phyloP scores from a whole-genome alignment of 2,329 filamentous ascomycete species.

The Colletotrichum eleusines region DNA sequence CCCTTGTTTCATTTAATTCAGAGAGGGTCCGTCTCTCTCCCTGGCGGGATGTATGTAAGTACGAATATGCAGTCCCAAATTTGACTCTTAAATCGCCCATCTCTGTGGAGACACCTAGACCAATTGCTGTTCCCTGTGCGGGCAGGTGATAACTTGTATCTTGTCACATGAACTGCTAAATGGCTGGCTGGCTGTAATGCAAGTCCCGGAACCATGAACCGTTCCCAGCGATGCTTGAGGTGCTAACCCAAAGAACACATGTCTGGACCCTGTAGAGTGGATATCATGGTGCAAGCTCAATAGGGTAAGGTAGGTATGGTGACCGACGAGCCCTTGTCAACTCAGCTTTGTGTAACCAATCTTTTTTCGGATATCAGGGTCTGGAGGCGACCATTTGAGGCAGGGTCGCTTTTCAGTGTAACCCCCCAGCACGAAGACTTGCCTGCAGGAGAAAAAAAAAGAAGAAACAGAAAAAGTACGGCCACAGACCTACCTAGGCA shows the following conservation, averaged over 20 bases:
- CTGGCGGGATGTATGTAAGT: slow-evolving; percentile 1
- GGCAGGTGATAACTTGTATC: not conserved
- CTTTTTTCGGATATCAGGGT: slow-evolving; percentile 30
- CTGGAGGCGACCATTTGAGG: slow-evolving; percentile 17
- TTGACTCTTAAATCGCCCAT: not conserved
- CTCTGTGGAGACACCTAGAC: not conserved
- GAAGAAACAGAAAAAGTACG: no score
- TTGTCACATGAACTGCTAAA: slow-evolving; percentile 25
- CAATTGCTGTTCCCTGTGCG: not conserved
- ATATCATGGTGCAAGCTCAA: slow-evolving; percentile 22
- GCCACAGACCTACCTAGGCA: no score
- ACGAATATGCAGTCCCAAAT: no score
- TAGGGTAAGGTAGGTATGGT: not conserved
- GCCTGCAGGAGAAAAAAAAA: not conserved
- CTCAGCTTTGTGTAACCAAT: slow-evolving; percentile 10
- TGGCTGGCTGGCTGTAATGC: slow-evolving; percentile 13
- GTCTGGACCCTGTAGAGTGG: slow-evolving; percentile 21
- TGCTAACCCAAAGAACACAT: not conserved
- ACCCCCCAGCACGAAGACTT: no score
- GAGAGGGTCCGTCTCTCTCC: slow-evolving; percentile 9
- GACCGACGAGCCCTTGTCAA: slow-evolving; percentile 4
- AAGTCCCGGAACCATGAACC: slow-evolving; percentile 14
- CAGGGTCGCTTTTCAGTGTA: slow-evolving; percentile 28
- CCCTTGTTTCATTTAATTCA: slow-evolving; percentile 5
- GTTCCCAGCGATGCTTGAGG: not conserved